Evolutionary conservation across 345 rosid genomes (phyloP).

Genomic region (Gynandropsis gynandra): DNA sequence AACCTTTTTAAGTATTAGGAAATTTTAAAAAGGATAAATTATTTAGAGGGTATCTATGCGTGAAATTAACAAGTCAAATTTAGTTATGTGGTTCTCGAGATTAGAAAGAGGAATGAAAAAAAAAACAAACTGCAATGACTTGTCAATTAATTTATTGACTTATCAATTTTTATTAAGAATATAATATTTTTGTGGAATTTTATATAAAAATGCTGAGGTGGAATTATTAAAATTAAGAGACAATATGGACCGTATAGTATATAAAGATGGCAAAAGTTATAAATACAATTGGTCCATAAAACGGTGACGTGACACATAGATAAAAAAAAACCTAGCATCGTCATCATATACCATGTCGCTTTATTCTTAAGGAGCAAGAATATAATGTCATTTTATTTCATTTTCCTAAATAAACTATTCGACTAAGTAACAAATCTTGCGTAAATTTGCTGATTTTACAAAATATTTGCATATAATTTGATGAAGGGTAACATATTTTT

Average conservation of each 20-base stretch:
- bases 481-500: no score
- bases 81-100: neutral
- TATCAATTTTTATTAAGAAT: slow-evolving; percentile 22
- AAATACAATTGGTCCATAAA: slow-evolving; percentile 28
- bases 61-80: slow-evolving; percentile 5
- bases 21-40: no score
- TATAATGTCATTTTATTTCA: no score
- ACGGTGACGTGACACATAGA: slow-evolving; percentile 28
- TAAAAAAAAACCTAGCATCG: slow-evolving; percentile 24
- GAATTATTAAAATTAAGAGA: slow-evolving; percentile 7
- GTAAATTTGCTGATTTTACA: no score
- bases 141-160: slow-evolving; percentile 30
- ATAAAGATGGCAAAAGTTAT: slow-evolving; percentile 22
- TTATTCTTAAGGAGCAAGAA: no score
- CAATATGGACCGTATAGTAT: slow-evolving; percentile 28
- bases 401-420: no score
- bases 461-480: no score
- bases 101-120: neutral
- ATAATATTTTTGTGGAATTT: slow-evolving; percentile 23
- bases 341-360: neutral
- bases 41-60: no score
- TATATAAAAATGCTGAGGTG: slow-evolving; percentile 15
- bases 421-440: no score
- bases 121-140: slow-evolving; percentile 17
- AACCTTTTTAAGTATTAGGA: no score